A percentile compares a stretch with the other conserved stretches of the same genome.
Conservation (phyloP, 169 alveolate species). For the Eimeria sp. region DNA sequence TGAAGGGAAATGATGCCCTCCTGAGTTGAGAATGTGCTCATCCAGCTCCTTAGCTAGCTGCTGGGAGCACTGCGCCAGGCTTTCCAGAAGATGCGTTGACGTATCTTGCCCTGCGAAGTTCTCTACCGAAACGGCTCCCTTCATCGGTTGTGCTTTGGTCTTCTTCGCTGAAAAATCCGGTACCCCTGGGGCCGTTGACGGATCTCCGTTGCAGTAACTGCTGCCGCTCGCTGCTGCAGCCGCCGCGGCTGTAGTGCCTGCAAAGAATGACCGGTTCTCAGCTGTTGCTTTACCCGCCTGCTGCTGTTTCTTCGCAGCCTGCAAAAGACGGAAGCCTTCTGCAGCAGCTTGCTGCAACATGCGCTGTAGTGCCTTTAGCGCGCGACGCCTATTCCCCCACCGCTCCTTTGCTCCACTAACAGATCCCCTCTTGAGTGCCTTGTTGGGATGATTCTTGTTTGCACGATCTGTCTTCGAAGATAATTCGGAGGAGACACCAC, state of each 20-base stretch:
- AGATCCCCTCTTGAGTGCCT: background rate
- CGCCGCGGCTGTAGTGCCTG: constrained; percentile 61
- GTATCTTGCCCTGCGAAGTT: constrained; percentile 19
- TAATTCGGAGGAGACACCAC: constrained; percentile 6
- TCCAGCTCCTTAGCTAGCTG: constrained; percentile 49
- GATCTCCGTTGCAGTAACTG: constrained; percentile 10
- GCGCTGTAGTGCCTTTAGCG: constrained; percentile 13
- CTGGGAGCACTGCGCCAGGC: constrained; percentile 56
- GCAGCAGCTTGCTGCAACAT: constrained; percentile 45
- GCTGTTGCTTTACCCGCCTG: constrained; percentile 22
- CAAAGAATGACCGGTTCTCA: constrained; percentile 52
- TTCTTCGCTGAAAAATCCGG: background rate
- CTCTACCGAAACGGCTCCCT: constrained; percentile 50
- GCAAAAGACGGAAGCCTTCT: constrained; percentile 25
- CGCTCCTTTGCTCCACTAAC: background rate
- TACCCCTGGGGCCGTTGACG: background rate
- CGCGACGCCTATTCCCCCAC: background rate
- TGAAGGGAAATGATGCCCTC: background rate
- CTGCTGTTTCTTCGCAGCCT: constrained; percentile 52
- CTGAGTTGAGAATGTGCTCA: constrained; percentile 25
- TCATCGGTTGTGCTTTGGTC: background rate
- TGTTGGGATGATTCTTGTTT: background rate
- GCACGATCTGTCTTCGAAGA: background rate
- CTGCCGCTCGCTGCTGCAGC: constrained; percentile 58
- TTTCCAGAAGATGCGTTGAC: constrained; percentile 41